Percentiles rank a stretch among this genome's conserved stretches.
These are phyloP conservation scores for Exophiala aquamarina DNA, from an alignment of 2,329 filamentous ascomycete genomes.

Conservation along the genomic window DNA sequence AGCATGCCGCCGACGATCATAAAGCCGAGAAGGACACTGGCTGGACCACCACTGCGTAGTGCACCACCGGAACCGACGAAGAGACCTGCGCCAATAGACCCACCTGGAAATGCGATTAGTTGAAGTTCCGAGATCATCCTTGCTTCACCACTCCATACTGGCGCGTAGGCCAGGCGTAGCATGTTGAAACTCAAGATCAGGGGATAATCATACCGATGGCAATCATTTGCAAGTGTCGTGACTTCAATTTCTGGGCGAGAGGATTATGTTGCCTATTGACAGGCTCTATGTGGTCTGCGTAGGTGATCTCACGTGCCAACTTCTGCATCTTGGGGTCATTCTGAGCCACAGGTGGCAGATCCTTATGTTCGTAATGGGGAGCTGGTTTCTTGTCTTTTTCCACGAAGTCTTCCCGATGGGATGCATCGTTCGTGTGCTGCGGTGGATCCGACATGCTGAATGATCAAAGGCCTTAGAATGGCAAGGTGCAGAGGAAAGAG, in stretches of 20 bases:
- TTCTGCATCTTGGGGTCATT: slow-evolving; percentile 17
- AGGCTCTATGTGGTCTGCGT: slow-evolving; percentile 18
- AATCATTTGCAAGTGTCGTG: slow-evolving; percentile 31
- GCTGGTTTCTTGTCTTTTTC: too few relatives aligned
- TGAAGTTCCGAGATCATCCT: too few relatives aligned
- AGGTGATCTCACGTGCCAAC: slow-evolving; percentile 16
- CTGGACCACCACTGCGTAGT: slow-evolving; percentile 38
- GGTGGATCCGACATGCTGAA: too few relatives aligned
- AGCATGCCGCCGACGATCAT: slow-evolving; percentile 63
- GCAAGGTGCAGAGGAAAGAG: too few relatives aligned
- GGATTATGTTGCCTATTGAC: slow-evolving; percentile 18
- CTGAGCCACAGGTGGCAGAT: slow-evolving; percentile 9
- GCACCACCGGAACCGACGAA: slow-evolving; percentile 40
- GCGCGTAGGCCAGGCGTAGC: neutral
- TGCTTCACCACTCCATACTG: too few relatives aligned
- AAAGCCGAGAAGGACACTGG: slow-evolving; percentile 44
- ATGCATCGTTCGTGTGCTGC: too few relatives aligned
- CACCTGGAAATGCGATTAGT: too few relatives aligned
- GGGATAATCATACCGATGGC: slow-evolving; percentile 25
- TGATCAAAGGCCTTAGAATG: too few relatives aligned
- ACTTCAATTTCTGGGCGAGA: slow-evolving; percentile 24
- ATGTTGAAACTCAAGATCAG: neutral
- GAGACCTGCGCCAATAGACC: slow-evolving; percentile 38
- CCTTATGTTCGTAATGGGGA: too few relatives aligned
- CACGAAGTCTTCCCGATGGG: too few relatives aligned